Conservation (phyloP, 257 asterid species). For the Scutellaria baicalensis region DNA sequence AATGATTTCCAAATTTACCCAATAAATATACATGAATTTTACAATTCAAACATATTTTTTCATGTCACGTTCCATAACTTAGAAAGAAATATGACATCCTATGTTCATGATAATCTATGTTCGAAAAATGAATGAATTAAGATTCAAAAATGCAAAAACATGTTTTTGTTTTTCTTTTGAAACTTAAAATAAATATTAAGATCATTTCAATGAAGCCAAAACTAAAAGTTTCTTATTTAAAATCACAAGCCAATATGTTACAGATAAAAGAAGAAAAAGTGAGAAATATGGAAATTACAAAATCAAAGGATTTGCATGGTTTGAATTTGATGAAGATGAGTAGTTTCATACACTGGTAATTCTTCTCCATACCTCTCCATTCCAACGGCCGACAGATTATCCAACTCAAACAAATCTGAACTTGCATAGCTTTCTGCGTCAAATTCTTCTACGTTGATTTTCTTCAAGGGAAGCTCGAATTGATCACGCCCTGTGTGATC, state of each 20-base stretch:
- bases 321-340: conserved; percentile 39
- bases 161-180: too few species aligned
- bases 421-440: conserved; percentile 53
- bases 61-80: too few species aligned
- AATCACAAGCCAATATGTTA: conserved; percentile 44
- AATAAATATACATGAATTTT: too few species aligned
- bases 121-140: too few species aligned
- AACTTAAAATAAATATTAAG: too few species aligned
- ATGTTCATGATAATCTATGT: too few species aligned
- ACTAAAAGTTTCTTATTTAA: conserved; percentile 26
- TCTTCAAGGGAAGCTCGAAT: background rate
- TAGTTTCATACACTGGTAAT: conserved; percentile 69
- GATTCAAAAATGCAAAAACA: too few species aligned
- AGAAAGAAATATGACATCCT: too few species aligned
- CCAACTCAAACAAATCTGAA: conserved; percentile 73
- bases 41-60: too few species aligned
- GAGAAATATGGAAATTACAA: conserved; percentile 18
- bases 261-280: background rate
- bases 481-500: conserved; percentile 1
- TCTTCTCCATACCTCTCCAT: conserved; percentile 50
- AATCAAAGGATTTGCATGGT: conserved; percentile 48
- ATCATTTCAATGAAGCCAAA: background rate
- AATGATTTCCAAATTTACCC: too few species aligned
- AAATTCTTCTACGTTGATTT: conserved; percentile 18
- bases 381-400: conserved; percentile 55